A percentile compares a stretch with the other conserved stretches of the same genome.
phyloP scores from a whole-genome alignment of 805 yeast species.

The Yamadazyma paraphyllophila region DNA sequence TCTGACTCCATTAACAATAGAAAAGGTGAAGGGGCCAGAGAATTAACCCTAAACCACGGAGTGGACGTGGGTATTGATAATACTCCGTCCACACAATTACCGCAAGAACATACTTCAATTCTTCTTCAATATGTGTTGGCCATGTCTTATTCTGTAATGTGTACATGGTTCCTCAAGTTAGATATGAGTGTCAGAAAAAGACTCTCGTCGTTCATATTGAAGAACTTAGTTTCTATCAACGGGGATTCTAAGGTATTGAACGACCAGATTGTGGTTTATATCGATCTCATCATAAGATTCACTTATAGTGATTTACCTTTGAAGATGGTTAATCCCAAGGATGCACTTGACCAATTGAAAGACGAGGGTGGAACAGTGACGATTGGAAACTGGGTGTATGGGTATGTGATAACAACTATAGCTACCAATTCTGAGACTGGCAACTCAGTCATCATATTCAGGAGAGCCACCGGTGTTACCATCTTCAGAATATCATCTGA shows the following conservation, averaged over 20 bases:
- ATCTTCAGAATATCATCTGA: constrained; percentile 46
- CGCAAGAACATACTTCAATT: constrained; percentile 44
- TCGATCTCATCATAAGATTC: constrained; percentile 68
- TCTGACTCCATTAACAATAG: constrained; percentile 43
- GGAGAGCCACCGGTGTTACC: constrained; percentile 68
- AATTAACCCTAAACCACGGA: constrained; percentile 32
- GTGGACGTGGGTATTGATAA: constrained; percentile 52
- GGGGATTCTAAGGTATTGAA: constrained; percentile 30
- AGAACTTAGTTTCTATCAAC: constrained; percentile 36
- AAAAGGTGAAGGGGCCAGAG: constrained; percentile 14
- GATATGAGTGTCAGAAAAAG: constrained; percentile 55
- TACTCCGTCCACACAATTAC: constrained; percentile 50
- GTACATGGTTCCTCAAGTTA: constrained; percentile 70
- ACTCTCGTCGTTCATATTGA: constrained; percentile 61
- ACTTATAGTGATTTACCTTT: constrained; percentile 63
- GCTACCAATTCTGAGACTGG: constrained; percentile 55
- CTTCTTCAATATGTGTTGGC: constrained; percentile 60
- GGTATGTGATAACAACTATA: constrained; percentile 55
- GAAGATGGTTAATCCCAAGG: constrained; percentile 32
- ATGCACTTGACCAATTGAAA: constrained; percentile 8
- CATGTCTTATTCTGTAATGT: constrained; percentile 65
- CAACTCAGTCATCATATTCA: constrained; percentile 45
- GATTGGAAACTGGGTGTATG: constrained; percentile 56
- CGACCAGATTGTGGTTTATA: constrained; percentile 57
- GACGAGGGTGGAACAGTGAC: constrained; percentile 13